phyloP scores from a whole-genome alignment of 768 basidiomycete species.

The Mycena epipterygia region DNA sequence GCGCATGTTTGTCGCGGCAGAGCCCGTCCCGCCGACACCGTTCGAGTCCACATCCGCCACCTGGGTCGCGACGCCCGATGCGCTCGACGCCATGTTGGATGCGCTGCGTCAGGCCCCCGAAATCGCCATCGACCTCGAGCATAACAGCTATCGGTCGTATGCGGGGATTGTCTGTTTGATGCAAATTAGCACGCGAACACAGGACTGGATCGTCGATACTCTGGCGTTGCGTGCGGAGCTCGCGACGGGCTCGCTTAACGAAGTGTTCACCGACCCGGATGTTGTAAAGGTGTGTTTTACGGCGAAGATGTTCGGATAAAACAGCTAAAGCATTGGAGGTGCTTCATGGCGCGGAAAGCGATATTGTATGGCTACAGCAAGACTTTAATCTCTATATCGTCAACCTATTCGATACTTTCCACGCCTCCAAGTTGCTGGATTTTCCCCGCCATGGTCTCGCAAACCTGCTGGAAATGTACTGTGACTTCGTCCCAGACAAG shows the following conservation, averaged over 20 bases:
- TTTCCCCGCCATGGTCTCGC: constrained; percentile 90
- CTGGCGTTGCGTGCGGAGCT: constrained; percentile 82
- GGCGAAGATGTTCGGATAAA: not conserved
- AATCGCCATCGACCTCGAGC: constrained; percentile 95
- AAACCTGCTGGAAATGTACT: constrained; percentile 88
- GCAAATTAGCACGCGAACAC: constrained; percentile 87
- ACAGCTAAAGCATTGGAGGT: constrained; percentile 63
- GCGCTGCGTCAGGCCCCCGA: constrained; percentile 77
- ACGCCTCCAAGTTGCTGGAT: constrained; percentile 90
- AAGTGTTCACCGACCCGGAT: constrained; percentile 86
- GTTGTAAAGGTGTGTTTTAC: constrained; percentile 83
- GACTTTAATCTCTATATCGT: constrained; percentile 96
- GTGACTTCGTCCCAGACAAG: constrained; percentile 93
- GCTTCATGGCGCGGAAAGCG: constrained; percentile 94
- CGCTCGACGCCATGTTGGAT: constrained; percentile 74
- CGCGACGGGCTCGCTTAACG: constrained; percentile 70
- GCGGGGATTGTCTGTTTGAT: constrained; percentile 93
- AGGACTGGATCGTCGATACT: constrained; percentile 91
- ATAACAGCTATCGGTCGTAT: constrained; percentile 91
- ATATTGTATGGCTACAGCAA: constrained; percentile 96
- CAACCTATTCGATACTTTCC: constrained; percentile 97
- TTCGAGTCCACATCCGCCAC: constrained; percentile 79
- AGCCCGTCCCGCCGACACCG: constrained; percentile 66
- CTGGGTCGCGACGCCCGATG: constrained; percentile 73
- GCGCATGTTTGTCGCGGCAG: constrained; percentile 68